phyloP scores from a whole-genome alignment of 108 stramenopile genomes.

The Craspedostauros australis region DNA sequence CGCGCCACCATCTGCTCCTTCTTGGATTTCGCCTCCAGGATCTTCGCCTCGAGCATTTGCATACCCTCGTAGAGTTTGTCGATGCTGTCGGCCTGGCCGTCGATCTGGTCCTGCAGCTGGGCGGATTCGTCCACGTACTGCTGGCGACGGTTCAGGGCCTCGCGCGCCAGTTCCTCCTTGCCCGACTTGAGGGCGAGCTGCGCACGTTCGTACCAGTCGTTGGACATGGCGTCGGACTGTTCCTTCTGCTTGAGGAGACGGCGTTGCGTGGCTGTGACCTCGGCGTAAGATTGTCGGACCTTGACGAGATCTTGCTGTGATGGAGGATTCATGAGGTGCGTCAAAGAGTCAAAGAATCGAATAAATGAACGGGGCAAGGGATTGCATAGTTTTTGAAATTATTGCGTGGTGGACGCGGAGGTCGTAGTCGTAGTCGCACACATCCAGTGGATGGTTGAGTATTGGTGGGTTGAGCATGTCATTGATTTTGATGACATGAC shows the following conservation, averaged over 20 bases:
- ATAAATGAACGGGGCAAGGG: too few species aligned
- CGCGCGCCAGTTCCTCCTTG: constrained; percentile 90
- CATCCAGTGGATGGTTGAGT: too few species aligned
- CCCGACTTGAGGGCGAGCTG: constrained; percentile 90
- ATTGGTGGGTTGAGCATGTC: too few species aligned
- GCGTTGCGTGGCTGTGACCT: constrained; percentile 94
- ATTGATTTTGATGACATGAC: too few species aligned
- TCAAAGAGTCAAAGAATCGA: too few species aligned
- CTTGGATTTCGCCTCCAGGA: constrained; percentile 87
- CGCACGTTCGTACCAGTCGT: constrained; percentile 93
- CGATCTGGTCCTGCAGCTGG: constrained; percentile 70
- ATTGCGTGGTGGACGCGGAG: too few species aligned
- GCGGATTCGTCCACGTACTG: constrained; percentile 72
- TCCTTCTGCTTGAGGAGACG: constrained; percentile 87
- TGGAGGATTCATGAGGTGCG: too few species aligned
- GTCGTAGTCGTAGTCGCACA: too few species aligned
- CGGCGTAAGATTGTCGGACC: constrained; percentile 95
- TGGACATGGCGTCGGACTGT: constrained; percentile 73
- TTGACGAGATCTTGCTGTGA: constrained; percentile 86
- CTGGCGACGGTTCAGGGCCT: constrained; percentile 87
- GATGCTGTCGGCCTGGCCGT: constrained; percentile 60
- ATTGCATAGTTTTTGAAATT: too few species aligned
- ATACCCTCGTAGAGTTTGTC: constrained; percentile 92
- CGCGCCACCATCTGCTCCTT: constrained; percentile 95
- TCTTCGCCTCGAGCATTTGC: constrained; percentile 89